Percentiles rank a stretch among this genome's conserved stretches.
phyloP scores from a whole-genome alignment of 202 grass and related monocot species.

The Bolboschoenoplectus hybrid region DNA sequence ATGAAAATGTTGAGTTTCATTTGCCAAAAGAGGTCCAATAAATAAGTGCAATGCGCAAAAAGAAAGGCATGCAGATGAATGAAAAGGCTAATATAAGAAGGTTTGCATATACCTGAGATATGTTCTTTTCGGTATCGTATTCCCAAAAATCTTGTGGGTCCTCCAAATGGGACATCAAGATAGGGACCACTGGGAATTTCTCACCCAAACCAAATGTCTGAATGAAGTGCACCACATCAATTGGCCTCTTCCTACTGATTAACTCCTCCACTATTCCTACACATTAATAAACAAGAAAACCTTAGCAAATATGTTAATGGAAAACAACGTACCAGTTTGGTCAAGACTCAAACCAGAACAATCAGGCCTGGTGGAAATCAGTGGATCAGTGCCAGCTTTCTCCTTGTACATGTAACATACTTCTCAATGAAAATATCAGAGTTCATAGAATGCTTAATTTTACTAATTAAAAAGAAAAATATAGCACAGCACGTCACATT shows the following conservation, averaged over 20 bases:
- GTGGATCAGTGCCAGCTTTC: background rate
- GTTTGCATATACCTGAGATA: slow-evolving; percentile 19
- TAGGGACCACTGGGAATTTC: background rate
- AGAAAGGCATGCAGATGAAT: background rate
- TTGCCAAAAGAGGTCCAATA: background rate
- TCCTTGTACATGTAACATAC: too few relatives aligned
- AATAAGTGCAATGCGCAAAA: background rate
- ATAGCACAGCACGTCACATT: background rate
- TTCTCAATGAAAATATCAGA: slow-evolving; percentile 19
- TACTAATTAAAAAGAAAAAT: background rate
- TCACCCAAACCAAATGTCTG: slow-evolving; percentile 22
- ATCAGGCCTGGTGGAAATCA: background rate
- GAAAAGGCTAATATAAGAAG: background rate
- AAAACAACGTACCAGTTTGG: too few relatives aligned
- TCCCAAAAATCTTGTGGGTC: slow-evolving; percentile 10
- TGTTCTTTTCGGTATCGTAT: background rate
- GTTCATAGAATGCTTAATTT: background rate
- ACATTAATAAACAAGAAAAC: too few relatives aligned
- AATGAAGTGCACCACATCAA: background rate
- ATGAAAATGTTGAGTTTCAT: background rate
- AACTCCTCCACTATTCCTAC: slow-evolving; percentile 1
- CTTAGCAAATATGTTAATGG: too few relatives aligned
- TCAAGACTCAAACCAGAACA: background rate
- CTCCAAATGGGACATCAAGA: background rate
- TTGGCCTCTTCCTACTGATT: slow-evolving; percentile 30